Evolutionary conservation across 2,329 filamentous ascomycete species (phyloP), one percentile per base, ranked within the genome.

Genomic region (Rutstroemia sp.): DNA sequence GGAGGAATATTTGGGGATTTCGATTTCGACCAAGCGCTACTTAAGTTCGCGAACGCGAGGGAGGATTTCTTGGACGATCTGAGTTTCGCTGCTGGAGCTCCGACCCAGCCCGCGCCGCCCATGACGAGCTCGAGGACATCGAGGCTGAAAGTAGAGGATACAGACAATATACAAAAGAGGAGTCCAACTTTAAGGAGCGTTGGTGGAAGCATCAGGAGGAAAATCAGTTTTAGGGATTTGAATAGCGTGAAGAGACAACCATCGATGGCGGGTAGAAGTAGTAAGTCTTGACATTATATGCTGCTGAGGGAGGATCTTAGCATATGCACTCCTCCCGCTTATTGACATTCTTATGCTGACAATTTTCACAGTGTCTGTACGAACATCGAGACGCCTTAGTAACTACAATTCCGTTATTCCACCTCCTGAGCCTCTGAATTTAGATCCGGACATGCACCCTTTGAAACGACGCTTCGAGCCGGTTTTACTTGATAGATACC

Each of bases 371-470:
- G 81, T 81, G 61, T 89, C 86, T 23, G 78, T 86, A 61, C 86
- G 92, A 64, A 96, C 92, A 5, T 86, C 92, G 39, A 94, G 85
- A 73, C 84, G 94, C 65, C 76, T 97, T 63, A 97, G 92, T 72
- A 95, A 95, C 70, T 99, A 99, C 73, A 97, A 97, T 71, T 96
- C 94, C 1, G 94, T 99, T 52, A 97, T 99, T 54, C 94, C 94
- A 14, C 85, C 84, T 2, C 94, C 94, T 12, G 90, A 97, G 71
- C 92, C 92, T 9, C 83, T 97, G 61, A 89, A 95, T 57, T 83
- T 86, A 51, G 88, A 92, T 58, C 90, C 92, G 17, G 84, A 95
- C 62, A 96, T 96, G 90, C 94, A 99, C 71, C 94, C 94, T 23
- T 77, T 99, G 58, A 92, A 94, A 73, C 84, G 92, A 60, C 86